These are phyloP conservation scores for Purshia tridentata DNA, from an alignment of 306 rosid genomes.

Conservation along the genomic window DNA sequence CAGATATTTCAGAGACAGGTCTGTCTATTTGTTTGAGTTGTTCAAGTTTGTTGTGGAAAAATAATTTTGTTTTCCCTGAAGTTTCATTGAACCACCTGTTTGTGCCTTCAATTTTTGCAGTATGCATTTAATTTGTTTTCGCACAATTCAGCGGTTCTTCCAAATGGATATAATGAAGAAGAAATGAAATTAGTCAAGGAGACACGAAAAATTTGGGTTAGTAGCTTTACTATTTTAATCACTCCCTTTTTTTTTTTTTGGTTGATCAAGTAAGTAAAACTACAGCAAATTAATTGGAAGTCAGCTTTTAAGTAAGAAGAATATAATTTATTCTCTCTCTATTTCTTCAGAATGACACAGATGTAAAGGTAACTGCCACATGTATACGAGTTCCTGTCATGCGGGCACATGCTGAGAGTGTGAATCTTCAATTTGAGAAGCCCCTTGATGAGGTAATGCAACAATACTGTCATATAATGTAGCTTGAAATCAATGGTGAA, in stretches of 20 bases:
- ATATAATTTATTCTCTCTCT: neutral
- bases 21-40: slow-evolving; percentile 12
- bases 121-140: slow-evolving; percentile 97
- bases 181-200: slow-evolving; percentile 97
- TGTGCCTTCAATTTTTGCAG: slow-evolving; percentile 50
- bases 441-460: slow-evolving; percentile 84
- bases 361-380: slow-evolving; percentile 89
- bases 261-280: neutral
- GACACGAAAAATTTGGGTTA: slow-evolving; percentile 94
- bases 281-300: neutral
- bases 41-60: slow-evolving; percentile 3
- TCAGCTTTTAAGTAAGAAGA: neutral
- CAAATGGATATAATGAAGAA: slow-evolving; percentile 97
- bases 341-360: slow-evolving; percentile 61
- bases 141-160: slow-evolving; percentile 74
- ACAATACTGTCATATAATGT: neutral
- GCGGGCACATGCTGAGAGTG: slow-evolving; percentile 98
- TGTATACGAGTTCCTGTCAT: slow-evolving; percentile 95
- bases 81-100: slow-evolving; percentile 19
- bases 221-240: slow-evolving; percentile 16
- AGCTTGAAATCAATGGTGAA: neutral
- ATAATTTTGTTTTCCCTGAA: neutral
- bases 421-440: slow-evolving; percentile 88
- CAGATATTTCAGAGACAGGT: slow-evolving; percentile 85
- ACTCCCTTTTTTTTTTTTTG: neutral